phyloP scores from a whole-genome alignment of 148 eudicot genomes.

The Salicornia ramosissima region DNA sequence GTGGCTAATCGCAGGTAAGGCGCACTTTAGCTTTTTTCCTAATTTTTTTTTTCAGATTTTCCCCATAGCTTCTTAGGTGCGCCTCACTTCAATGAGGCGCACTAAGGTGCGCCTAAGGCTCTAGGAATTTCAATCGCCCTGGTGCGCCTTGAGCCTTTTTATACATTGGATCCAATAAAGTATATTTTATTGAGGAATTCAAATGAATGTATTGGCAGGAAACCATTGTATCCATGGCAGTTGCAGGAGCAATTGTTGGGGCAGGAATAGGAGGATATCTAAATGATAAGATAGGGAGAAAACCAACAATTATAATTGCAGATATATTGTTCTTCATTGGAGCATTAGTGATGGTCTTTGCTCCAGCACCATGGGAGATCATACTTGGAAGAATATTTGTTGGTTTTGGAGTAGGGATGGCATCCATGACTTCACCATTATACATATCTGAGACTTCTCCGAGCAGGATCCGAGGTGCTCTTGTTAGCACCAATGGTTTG shows the following conservation, averaged over 20 bases:
- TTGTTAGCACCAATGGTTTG: constrained; percentile 40
- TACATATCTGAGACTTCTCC: constrained; percentile 45
- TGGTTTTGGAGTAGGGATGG: constrained; percentile 40
- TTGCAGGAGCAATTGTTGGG: constrained; percentile 42
- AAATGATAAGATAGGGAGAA: constrained; percentile 34
- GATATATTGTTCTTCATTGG: constrained; percentile 35
- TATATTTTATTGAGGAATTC: no score
- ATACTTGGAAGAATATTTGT: constrained; percentile 33
- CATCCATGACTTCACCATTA: constrained; percentile 41
- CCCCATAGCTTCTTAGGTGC: no score
- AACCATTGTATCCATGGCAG: constrained; percentile 39
- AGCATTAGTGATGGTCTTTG: constrained; percentile 37
- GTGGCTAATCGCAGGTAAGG: no score
- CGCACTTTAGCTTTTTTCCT: no score
- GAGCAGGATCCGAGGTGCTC: constrained; percentile 36
- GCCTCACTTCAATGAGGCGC: no score
- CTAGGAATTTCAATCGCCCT: no score
- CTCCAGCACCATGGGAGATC: constrained; percentile 39
- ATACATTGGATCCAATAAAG: no score
- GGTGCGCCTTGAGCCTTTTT: no score
- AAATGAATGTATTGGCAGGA: constrained; percentile 18
- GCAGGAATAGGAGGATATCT: constrained; percentile 38
- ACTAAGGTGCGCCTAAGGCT: no score
- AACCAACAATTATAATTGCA: constrained; percentile 29
- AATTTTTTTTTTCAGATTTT: no score